Base-by-base conservation (phyloP, 768 basidiomycete genomes). In the Pisolithus sp. region DNA sequence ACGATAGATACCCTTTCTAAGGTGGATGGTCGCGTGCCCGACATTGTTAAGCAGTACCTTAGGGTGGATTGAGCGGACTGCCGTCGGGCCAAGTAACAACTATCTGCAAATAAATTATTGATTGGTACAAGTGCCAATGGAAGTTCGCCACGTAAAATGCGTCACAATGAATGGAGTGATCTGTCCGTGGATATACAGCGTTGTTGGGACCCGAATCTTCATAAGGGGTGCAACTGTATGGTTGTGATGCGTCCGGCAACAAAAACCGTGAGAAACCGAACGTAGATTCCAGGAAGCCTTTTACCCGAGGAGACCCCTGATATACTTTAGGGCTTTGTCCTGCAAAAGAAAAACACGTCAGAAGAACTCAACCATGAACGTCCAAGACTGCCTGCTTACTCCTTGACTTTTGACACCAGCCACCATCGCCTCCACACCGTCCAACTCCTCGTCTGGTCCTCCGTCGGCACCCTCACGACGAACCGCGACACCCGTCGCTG, bases 321-420 rank as follows among this genome's bases (percentile, higher is more conserved):
- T 86, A 65, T 90, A 90, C 63, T 72, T 78, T 56, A 90, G 62
- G 48, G 89, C 86, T 55, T 76, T 79, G 7, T 85, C 85, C 86
- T 89, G 26, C 24, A n/a, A 24, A 56, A 26, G 48, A 55, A 40
- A 23, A 39, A 37, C 58, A 50, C 24, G 5, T 40, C n/a, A 50
- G 24, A 30, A 49, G 48, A 52, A 13, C 50, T 24, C 48, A 51
- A 59, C 26, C 56, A 28, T 49, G 5, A 10, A 34, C 13, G 12
- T 34, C 5, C 31, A 50, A 24, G 5, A 40, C 6, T 49, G 7
- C 26, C 26, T 43, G 77, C 84, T 59, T 63, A 90, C 88, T 57
- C 89, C 90, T 48, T 74, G 76, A 41, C 66, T 75, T 68, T 93
- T 93, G 5, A 91, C 89, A 5, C 78, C 82, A 13, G 79, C 76